A percentile compares a stretch with the other conserved stretches of the same genome.
Conservation (phyloP, 73 alveolate species). For the Paramecium pentaurelia region DNA sequence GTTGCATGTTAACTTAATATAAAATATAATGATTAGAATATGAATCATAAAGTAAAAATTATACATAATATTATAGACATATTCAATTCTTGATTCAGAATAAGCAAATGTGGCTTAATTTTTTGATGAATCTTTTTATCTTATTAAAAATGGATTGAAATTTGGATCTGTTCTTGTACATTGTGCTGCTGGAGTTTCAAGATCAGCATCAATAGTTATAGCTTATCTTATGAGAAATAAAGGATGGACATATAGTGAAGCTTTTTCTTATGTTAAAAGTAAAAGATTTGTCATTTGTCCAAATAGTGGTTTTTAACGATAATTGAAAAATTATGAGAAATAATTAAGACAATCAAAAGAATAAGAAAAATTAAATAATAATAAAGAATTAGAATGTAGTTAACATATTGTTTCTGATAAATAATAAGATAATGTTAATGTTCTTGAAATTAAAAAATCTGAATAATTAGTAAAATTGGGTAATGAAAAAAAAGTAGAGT, state of each 20-base stretch:
- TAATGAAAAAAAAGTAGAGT: neutral
- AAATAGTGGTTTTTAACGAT: conserved; percentile 82
- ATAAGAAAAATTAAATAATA: neutral
- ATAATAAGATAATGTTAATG: neutral
- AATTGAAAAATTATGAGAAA: conserved; percentile 80
- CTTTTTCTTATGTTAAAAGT: conserved; percentile 76
- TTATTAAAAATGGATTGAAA: conserved; percentile 59
- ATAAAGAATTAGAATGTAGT: neutral
- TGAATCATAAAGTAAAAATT: neutral
- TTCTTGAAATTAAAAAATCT: neutral
- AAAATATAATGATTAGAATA: neutral
- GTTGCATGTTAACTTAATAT: conserved; percentile 29
- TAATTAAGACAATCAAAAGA: neutral
- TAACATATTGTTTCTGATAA: neutral
- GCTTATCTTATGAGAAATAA: conserved; percentile 85
- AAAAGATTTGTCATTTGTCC: conserved; percentile 88
- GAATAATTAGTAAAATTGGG: neutral
- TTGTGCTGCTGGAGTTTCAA: conserved; percentile 90
- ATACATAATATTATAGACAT: neutral
- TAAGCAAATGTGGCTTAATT: conserved; percentile 6
- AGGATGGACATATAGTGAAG: conserved; percentile 73
- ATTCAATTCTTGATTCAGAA: conserved; percentile 32
- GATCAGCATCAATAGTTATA: conserved; percentile 88
- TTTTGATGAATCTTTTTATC: neutral
- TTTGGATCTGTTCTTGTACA: conserved; percentile 84